Evolutionary conservation across 257 asterid genomes (phyloP), one percentile per base, ranked within the genome.

Genomic region (Echium plantagineum): DNA sequence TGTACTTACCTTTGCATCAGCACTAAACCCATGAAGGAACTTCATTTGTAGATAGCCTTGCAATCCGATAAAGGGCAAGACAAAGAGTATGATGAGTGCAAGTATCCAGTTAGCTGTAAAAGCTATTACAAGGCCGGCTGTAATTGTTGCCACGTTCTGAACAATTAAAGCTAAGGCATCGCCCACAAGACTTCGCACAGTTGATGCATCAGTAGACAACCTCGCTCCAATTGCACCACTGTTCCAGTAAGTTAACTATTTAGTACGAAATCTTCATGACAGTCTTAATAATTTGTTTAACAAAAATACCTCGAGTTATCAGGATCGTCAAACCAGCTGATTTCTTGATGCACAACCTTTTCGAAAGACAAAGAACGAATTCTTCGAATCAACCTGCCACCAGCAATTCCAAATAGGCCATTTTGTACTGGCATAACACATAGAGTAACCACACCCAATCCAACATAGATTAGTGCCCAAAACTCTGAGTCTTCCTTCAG

Each of bases 171-270:
- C 97, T 81, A 89, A 69, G 2, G 88, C 86, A 58, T 89, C 97
- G 16, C 97, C 97, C 18, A 89, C 87, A 0, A 89, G 67, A 62
- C 78, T 80, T 63, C 76, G 75, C 59, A 89, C 79, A 5, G 88
- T 82, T 18, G 94, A 64, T 21, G 95, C 97, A 71, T 89, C 95
- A 6, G 78, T 60, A 7, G 95, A 82, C 68, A 89, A 63, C 75
- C 97, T 79, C 55, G 95, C 91, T 49, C 97, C 95, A 9, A 89
- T 31, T 52, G 95, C 94, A 46, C 97, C 97, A 51, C 97, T 89
- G 77, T 58, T 61, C 60, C 59, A 38, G 62, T 51, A 67, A 70
- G 19, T 28, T 2, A 61, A 42, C 49, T 6, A 9, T 56, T 24
- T 68, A 53, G 68, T 13, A 54, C 52, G 35, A 10, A 0, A 1